Conservation (phyloP, 2,329 filamentous ascomycete species). For the Parafenestella ontariensis region DNA sequence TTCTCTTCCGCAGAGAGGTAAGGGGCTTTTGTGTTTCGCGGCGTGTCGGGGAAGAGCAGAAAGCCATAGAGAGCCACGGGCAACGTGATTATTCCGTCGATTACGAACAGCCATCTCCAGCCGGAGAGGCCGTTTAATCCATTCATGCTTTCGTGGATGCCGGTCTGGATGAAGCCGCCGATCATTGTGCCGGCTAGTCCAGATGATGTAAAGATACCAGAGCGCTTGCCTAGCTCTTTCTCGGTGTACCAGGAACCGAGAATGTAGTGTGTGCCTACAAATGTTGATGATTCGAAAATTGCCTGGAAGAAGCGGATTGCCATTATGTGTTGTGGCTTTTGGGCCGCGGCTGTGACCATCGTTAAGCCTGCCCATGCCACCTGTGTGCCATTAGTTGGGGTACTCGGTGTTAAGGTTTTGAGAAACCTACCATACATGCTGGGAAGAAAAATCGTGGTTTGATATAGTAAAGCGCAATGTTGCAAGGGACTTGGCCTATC, state of each 20-base stretch:
- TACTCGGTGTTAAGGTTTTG: neutral
- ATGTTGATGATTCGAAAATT: constrained; percentile 64
- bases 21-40: constrained; percentile 51
- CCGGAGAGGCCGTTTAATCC: constrained; percentile 59
- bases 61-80: constrained; percentile 64
- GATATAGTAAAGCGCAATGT: constrained; percentile 65
- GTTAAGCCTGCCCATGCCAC: constrained; percentile 68
- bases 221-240: constrained; percentile 67
- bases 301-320: constrained; percentile 64
- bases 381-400: constrained; percentile 17
- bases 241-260: constrained; percentile 69
- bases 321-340: constrained; percentile 63
- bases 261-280: constrained; percentile 65
- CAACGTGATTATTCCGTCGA: constrained; percentile 64
- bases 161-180: constrained; percentile 67
- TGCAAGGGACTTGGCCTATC: constrained; percentile 60
- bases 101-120: constrained; percentile 58
- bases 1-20: constrained; percentile 53
- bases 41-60: constrained; percentile 55
- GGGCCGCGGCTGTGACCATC: constrained; percentile 64
- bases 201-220: constrained; percentile 66
- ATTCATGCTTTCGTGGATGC: constrained; percentile 54
- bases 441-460: constrained; percentile 70
- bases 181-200: constrained; percentile 68
- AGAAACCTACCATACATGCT: constrained; percentile 61